A percentile compares a stretch with the other conserved stretches of the same genome.
Conservation (phyloP, 495 filamentous ascomycete species). For the Penicillium psychrofluorescens region DNA sequence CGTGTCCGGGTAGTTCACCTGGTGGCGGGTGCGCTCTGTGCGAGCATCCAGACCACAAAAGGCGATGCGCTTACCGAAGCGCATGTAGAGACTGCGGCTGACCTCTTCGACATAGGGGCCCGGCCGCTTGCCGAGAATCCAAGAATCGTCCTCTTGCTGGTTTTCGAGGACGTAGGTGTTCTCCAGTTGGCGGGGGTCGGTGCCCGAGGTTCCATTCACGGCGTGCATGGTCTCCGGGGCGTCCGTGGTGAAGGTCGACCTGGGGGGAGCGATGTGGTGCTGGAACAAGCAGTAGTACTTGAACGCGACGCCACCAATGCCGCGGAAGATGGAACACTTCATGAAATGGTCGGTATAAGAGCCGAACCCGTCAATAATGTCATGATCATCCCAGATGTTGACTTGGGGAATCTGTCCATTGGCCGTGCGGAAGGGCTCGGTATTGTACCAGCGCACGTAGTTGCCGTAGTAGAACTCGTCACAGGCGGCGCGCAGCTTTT, state of each 20-base stretch:
- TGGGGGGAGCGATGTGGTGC: constrained; percentile 78
- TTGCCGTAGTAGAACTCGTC: constrained; percentile 88
- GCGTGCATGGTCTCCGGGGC: constrained; percentile 46
- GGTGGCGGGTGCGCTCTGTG: constrained; percentile 84
- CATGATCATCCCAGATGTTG: constrained; percentile 93
- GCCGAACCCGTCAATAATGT: constrained; percentile 90
- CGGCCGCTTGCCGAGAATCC: constrained; percentile 67
- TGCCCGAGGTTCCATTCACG: constrained; percentile 40
- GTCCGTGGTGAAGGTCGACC: constrained; percentile 74
- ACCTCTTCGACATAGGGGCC: constrained; percentile 76
- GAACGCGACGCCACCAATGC: constrained; percentile 78
- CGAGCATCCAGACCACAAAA: constrained; percentile 87
- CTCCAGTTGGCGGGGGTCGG: constrained; percentile 59
- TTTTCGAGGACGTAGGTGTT: constrained; percentile 60
- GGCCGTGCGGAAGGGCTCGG: constrained; percentile 72
- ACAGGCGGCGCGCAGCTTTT: constrained; percentile 63
- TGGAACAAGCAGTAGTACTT: constrained; percentile 95
- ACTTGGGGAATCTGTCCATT: constrained; percentile 87
- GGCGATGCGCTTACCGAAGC: constrained; percentile 75
- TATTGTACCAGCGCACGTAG: constrained; percentile 81
- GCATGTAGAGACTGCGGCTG: constrained; percentile 73
- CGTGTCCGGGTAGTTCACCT: constrained; percentile 85
- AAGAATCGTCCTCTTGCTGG: constrained; percentile 58
- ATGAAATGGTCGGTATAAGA: constrained; percentile 92
- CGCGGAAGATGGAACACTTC: constrained; percentile 83